Percentiles rank a stretch among this genome's conserved stretches.
phyloP scores from a whole-genome alignment of 371 early-diverging fungal species.

The Mucor ambiguus region DNA sequence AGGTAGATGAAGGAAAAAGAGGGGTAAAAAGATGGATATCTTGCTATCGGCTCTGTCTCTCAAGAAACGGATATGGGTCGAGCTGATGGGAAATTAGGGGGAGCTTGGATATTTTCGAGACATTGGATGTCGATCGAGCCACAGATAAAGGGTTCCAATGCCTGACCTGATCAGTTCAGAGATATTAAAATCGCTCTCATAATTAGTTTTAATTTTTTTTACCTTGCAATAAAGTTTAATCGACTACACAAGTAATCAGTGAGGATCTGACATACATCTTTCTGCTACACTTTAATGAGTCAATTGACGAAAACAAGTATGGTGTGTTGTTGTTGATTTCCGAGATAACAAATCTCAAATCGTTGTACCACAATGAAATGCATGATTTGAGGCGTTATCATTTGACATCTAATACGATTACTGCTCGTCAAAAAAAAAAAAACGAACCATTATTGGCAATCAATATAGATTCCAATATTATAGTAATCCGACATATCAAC shows the following conservation, averaged over 20 bases:
- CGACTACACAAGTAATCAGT: background rate
- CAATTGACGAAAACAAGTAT: background rate
- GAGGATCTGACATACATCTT: background rate
- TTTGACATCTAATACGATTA: background rate
- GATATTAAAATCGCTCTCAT: background rate
- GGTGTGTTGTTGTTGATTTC: background rate
- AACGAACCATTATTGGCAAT: background rate
- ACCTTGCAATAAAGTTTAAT: background rate
- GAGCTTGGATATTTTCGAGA: background rate
- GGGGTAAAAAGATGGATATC: background rate
- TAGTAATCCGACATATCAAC: background rate
- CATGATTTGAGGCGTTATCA: conserved; percentile 1
- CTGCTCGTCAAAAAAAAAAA: background rate
- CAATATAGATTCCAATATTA: background rate
- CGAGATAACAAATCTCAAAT: conserved; percentile 5
- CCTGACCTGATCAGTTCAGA: background rate
- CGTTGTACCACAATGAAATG: background rate
- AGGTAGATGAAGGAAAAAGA: background rate
- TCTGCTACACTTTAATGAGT: background rate
- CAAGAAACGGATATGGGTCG: background rate
- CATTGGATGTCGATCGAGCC: conserved; percentile 1
- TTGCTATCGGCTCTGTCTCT: background rate
- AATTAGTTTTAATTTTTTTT: background rate
- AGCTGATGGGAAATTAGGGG: background rate
- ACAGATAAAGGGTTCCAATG: background rate